A percentile compares a stretch with the other conserved stretches of the same genome.
Conservation (phyloP, 305 asterid genomes). For the Rubia tinctorum region DNA sequence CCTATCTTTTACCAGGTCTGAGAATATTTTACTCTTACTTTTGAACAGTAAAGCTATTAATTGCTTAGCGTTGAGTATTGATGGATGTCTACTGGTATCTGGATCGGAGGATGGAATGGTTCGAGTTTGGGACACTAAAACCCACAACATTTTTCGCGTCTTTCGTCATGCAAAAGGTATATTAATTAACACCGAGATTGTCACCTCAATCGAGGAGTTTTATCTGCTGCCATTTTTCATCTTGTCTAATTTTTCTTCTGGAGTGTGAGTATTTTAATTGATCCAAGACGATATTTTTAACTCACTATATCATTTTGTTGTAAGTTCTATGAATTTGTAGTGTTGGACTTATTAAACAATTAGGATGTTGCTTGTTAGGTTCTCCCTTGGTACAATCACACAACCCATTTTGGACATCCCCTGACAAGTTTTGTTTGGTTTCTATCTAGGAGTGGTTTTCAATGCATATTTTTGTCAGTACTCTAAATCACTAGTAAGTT, state of each 20-base stretch:
- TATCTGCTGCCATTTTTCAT: background rate
- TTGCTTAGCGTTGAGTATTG: constrained; percentile 70
- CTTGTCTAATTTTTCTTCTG: background rate
- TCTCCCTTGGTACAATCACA: background rate
- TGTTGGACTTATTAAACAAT: background rate
- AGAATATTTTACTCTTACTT: constrained; percentile 18
- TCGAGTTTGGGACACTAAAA: constrained; percentile 82
- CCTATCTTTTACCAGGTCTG: constrained; percentile 14
- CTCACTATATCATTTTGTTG: background rate
- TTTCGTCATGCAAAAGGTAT: constrained; percentile 78
- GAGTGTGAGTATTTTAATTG: background rate
- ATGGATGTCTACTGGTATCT: constrained; percentile 64
- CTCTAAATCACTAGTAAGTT: background rate
- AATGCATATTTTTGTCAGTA: background rate
- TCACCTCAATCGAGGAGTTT: background rate
- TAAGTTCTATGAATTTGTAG: background rate
- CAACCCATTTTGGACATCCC: background rate
- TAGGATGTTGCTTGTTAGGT: background rate
- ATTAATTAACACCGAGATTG: background rate
- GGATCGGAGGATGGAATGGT: constrained; percentile 92
- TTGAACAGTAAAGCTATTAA: constrained; percentile 80
- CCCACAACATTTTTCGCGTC: constrained; percentile 52
- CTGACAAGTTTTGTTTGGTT: background rate
- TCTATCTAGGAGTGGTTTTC: background rate
- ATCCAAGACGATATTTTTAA: background rate